Percentiles rank a stretch among this genome's conserved stretches.
phyloP scores from a whole-genome alignment of 495 filamentous ascomycete genomes.

The Collariella sp. region DNA sequence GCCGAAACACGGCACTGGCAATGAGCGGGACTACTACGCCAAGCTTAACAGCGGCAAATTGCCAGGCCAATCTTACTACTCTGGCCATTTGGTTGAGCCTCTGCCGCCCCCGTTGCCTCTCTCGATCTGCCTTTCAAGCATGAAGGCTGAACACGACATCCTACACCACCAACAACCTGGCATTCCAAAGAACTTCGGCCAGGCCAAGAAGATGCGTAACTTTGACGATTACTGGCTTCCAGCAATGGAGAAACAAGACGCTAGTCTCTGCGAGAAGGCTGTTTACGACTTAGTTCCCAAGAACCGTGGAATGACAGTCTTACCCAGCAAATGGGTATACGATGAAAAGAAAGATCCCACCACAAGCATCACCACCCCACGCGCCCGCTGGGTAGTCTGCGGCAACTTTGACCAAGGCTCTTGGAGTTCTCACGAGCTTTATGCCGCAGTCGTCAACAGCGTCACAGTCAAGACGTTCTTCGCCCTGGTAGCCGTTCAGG shows the following conservation, averaged over 20 bases:
- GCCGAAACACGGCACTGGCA: no score
- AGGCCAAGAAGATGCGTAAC: neutral
- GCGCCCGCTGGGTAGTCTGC: neutral
- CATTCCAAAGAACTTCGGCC: conserved; percentile 23
- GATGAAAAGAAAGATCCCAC: neutral
- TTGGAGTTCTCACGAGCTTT: neutral
- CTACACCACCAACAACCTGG: conserved; percentile 19
- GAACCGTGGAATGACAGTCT: neutral
- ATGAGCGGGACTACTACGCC: no score
- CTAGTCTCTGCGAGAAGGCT: neutral
- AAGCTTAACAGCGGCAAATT: no score
- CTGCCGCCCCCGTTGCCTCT: no score
- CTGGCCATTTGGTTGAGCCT: no score
- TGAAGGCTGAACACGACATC: neutral
- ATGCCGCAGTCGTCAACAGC: neutral
- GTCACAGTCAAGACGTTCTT: neutral
- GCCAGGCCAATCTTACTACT: no score
- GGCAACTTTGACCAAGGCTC: conserved; percentile 2
- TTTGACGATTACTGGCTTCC: neutral
- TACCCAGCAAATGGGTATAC: conserved; percentile 2
- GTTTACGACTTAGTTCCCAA: neutral
- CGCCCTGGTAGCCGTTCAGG: neutral
- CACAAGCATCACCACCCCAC: neutral
- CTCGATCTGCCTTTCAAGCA: neutral
- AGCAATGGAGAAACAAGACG: neutral